Conservation (phyloP, 2,329 filamentous ascomycete genomes). For the Falciphora oryzae region DNA sequence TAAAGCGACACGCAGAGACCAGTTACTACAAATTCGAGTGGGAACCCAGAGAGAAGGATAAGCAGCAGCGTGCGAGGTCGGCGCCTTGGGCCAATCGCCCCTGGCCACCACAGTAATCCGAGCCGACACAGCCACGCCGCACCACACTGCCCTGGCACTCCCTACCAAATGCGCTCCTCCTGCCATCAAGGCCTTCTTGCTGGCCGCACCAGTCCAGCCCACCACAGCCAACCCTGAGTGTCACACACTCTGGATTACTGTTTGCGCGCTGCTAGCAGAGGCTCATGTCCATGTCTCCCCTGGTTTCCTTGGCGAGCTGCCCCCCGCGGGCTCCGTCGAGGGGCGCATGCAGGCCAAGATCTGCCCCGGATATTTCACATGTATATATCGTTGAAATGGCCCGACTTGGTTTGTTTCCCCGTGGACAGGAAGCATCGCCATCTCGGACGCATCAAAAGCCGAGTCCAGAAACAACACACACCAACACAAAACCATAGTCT, state of each 20-base stretch:
- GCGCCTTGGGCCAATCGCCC: neutral
- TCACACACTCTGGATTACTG: neutral
- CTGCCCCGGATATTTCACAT: neutral
- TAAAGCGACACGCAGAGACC: neutral
- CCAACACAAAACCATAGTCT: neutral
- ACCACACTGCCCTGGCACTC: no score
- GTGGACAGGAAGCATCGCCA: neutral
- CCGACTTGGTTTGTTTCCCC: neutral
- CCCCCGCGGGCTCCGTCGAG: neutral
- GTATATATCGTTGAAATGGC: neutral
- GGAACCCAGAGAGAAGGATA: neutral
- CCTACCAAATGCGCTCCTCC: no score
- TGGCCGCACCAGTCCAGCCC: neutral
- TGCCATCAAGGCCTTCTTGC: no score
- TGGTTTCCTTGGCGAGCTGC: neutral
- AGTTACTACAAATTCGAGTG: neutral
- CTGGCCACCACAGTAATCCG: neutral
- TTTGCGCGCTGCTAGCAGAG: neutral
- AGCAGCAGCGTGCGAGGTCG: neutral
- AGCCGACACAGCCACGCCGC: neutral
- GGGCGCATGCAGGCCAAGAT: neutral
- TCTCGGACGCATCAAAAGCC: neutral
- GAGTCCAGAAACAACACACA: neutral
- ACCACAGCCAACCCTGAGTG: neutral
- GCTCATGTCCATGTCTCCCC: neutral